These are phyloP conservation scores for Fusarium secorum DNA, from an alignment of 2,329 filamentous ascomycete species.

Conservation along the genomic window DNA sequence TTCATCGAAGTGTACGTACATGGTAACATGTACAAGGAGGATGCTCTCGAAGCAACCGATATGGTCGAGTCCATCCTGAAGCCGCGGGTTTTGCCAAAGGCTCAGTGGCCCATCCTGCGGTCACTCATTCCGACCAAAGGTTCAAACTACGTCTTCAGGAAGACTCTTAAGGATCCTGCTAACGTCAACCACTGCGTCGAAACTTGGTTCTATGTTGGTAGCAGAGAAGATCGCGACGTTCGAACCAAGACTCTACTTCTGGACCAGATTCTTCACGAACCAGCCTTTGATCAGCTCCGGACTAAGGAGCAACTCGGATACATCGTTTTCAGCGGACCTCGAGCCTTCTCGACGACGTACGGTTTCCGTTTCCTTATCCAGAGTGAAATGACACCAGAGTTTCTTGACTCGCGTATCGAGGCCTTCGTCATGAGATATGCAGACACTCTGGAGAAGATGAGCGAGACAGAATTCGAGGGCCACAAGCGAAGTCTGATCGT, in stretches of 20 bases:
- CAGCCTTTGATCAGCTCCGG: constrained; percentile 90
- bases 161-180: constrained; percentile 80
- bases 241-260: constrained; percentile 84
- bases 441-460: constrained; percentile 73
- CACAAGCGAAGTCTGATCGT: constrained; percentile 91
- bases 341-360: constrained; percentile 76
- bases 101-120: constrained; percentile 83
- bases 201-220: constrained; percentile 76
- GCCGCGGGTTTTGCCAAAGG: constrained; percentile 74
- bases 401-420: constrained; percentile 87
- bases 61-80: constrained; percentile 81
- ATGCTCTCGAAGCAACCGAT: constrained; percentile 84
- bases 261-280: too few species aligned
- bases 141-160: constrained; percentile 83
- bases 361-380: constrained; percentile 92
- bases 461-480: constrained; percentile 82
- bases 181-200: constrained; percentile 91
- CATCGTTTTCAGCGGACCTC: constrained; percentile 85
- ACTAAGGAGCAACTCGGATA: constrained; percentile 98
- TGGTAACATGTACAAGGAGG: constrained; percentile 93
- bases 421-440: constrained; percentile 61
- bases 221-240: constrained; percentile 70
- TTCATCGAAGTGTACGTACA: constrained; percentile 89
- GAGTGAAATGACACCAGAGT: constrained; percentile 84
- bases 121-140: constrained; percentile 81